phyloP scores from a whole-genome alignment of 2,329 filamentous ascomycete species.

The Cladosporium austrohemisphaericum region DNA sequence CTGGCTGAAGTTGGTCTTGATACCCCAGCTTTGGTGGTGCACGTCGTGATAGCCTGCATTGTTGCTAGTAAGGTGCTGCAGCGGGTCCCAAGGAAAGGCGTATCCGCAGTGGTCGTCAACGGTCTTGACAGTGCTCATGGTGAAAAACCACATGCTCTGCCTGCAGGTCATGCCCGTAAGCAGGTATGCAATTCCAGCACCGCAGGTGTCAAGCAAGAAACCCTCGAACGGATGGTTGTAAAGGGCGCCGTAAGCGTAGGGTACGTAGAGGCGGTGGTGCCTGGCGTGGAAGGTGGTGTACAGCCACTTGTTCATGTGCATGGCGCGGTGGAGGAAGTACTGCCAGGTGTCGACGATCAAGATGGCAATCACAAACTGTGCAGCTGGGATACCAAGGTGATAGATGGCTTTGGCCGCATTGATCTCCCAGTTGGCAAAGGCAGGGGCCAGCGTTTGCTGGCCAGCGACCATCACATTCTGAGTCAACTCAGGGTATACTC shows the following conservation, averaged over 20 bases:
- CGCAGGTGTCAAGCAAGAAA: slow-evolving; percentile 86
- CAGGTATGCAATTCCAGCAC: slow-evolving; percentile 80
- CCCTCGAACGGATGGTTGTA: slow-evolving; percentile 97
- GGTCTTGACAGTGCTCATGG: slow-evolving; percentile 86
- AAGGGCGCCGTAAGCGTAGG: slow-evolving; percentile 92
- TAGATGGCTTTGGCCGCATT: slow-evolving; percentile 72
- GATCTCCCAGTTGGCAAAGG: slow-evolving; percentile 83
- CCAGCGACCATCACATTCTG: slow-evolving; percentile 55
- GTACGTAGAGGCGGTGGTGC: slow-evolving; percentile 94
- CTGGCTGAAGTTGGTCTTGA: slow-evolving; percentile 83
- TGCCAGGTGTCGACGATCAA: slow-evolving; percentile 92
- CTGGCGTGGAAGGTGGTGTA: slow-evolving; percentile 92
- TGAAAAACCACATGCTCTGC: slow-evolving; percentile 87
- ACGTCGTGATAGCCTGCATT: slow-evolving; percentile 97
- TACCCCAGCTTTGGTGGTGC: slow-evolving; percentile 98
- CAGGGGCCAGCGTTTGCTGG: slow-evolving; percentile 53
- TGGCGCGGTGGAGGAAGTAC: slow-evolving; percentile 91
- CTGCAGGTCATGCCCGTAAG: slow-evolving; percentile 75
- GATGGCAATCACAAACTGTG: slow-evolving; percentile 74
- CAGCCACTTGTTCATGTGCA: slow-evolving; percentile 97
- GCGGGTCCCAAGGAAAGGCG: slow-evolving; percentile 87
- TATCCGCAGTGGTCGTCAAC: slow-evolving; percentile 98
- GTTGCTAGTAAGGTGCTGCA: slow-evolving; percentile 89
- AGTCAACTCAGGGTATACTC: slow-evolving; percentile 67
- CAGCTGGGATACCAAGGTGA: slow-evolving; percentile 67